Evolutionary conservation across 2,329 filamentous ascomycete species (phyloP), one percentile per base, ranked within the genome.

Genomic region (Mycosphaerella sp.): DNA sequence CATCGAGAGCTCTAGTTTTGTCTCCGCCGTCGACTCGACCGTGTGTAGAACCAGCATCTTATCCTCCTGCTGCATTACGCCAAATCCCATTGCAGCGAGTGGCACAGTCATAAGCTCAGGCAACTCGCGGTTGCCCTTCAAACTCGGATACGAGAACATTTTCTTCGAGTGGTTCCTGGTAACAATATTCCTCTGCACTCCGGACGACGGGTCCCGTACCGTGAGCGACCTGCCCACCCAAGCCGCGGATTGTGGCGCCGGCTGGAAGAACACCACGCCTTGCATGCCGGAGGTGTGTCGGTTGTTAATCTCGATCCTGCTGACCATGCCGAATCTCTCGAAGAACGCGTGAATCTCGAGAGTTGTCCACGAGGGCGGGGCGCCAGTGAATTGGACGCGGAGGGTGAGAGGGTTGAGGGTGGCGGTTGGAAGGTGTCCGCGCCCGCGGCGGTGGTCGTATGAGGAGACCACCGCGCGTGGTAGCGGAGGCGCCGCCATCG

Each of bases 11-110:
- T 64, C 64, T 2, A 75, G 59, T 2, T 59, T 45, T 3, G 62
- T 60, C 4, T 56, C 40, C 3, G 40, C 46, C 4, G 55, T 59
- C 3, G 67, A 51, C 11, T 61, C 57, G 6, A 76, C 62, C 1
- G 73, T 77, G 49, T 78, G 78, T 76, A 87, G 80, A 7, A 75
- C 69, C 66, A 84, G 79, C 76, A 90, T 82, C 0, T 74, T 73
- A 2, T 70, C 72, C 4, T 79, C 76, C 1, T 76, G 70, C 1
- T 77, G 62, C 70, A 82, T 76, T 40, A 82, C 73, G 0, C 87
- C 86, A 60, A 90, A 85, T 14, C 82, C 77, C 1, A 90, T 63
- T 0, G 70, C 46, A 3, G 23, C 17, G 11, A 63, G 40, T 12
- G 59, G 53, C 2, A 67, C 17, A 3, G 29, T 54, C 45, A 61